A percentile compares a stretch with the other conserved stretches of the same genome.
These are phyloP conservation scores for Hura crepitans DNA, from an alignment of 441 rosid species.

Conservation along the genomic window DNA sequence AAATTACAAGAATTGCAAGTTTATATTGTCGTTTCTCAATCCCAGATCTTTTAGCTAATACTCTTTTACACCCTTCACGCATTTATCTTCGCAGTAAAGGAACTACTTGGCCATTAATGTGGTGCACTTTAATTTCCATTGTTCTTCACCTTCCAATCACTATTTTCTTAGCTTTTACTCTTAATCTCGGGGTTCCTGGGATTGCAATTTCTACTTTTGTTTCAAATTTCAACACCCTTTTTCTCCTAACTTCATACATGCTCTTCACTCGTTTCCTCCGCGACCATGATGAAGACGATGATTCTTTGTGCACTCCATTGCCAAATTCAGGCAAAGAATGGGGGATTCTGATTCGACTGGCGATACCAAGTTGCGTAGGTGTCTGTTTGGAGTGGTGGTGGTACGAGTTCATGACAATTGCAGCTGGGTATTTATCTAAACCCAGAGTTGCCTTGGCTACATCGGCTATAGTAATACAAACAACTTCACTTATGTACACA, in stretches of 20 bases:
- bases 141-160: slow-evolving; percentile 58
- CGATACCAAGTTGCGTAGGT: slow-evolving; percentile 68
- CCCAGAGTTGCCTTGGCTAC: slow-evolving; percentile 61
- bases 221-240: slow-evolving; percentile 56
- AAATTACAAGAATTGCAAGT: slow-evolving; percentile 59
- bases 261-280: slow-evolving; percentile 23
- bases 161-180: slow-evolving; percentile 44
- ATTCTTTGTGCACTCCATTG: too few relatives aligned
- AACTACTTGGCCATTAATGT: slow-evolving; percentile 80
- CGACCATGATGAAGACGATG: not conserved
- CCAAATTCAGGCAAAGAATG: slow-evolving; percentile 36
- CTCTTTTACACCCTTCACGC: slow-evolving; percentile 71
- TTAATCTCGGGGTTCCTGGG: slow-evolving; percentile 61
- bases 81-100: slow-evolving; percentile 80
- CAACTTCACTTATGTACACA: slow-evolving; percentile 78
- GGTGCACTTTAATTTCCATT: slow-evolving; percentile 57
- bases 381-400: slow-evolving; percentile 99
- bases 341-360: slow-evolving; percentile 50
- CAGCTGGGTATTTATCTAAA: slow-evolving; percentile 57
- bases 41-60: slow-evolving; percentile 74
- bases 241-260: slow-evolving; percentile 51
- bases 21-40: slow-evolving; percentile 57
- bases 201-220: slow-evolving; percentile 64
- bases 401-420: slow-evolving; percentile 88
- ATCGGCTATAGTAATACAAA: slow-evolving; percentile 74